A percentile compares a stretch with the other conserved stretches of the same genome.
phyloP scores from a whole-genome alignment of 495 filamentous ascomycete genomes.

The Oidiodendron maius region DNA sequence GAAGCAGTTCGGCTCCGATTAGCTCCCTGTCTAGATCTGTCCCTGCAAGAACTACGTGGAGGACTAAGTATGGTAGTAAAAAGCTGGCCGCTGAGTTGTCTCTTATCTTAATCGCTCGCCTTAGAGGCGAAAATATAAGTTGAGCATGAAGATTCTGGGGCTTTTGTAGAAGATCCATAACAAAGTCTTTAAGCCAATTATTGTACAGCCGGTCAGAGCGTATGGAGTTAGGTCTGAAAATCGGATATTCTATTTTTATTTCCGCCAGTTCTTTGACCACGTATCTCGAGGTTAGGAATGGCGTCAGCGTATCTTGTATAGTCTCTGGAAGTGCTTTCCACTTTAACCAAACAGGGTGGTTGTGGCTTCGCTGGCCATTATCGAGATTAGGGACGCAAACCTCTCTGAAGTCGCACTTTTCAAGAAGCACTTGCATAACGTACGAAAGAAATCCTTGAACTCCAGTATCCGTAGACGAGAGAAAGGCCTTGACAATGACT shows the following conservation, averaged over 20 bases:
- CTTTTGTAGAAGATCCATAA: conserved; percentile 74
- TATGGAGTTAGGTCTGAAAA: conserved; percentile 47
- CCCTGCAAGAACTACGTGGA: conserved; percentile 72
- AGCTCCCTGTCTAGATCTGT: conserved; percentile 57
- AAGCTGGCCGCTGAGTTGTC: conserved; percentile 81
- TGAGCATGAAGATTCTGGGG: conserved; percentile 60
- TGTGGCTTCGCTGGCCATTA: conserved; percentile 4
- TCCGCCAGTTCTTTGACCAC: conserved; percentile 55
- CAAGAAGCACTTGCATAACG: conserved; percentile 87
- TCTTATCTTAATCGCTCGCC: conserved; percentile 72
- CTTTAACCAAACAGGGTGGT: conserved; percentile 41
- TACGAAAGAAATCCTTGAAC: conserved; percentile 87
- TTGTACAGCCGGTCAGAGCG: conserved; percentile 40
- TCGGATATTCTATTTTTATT: conserved; percentile 59
- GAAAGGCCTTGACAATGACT: conserved; percentile 83
- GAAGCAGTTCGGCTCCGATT: conserved; percentile 63
- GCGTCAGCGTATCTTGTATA: conserved; percentile 71
- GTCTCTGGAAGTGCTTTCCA: conserved; percentile 72
- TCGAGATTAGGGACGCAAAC: conserved; percentile 36
- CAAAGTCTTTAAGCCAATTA: conserved; percentile 73
- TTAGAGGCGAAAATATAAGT: conserved; percentile 72
- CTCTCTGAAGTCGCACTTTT: conserved; percentile 62
- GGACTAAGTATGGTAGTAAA: conserved; percentile 73
- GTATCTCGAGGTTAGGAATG: conserved; percentile 81
- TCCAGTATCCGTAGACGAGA: conserved; percentile 78